Percentiles rank a stretch among this genome's conserved stretches.
These are phyloP conservation scores for Penicillium canescens DNA, from an alignment of 495 filamentous ascomycete species.

Conservation along the genomic window DNA sequence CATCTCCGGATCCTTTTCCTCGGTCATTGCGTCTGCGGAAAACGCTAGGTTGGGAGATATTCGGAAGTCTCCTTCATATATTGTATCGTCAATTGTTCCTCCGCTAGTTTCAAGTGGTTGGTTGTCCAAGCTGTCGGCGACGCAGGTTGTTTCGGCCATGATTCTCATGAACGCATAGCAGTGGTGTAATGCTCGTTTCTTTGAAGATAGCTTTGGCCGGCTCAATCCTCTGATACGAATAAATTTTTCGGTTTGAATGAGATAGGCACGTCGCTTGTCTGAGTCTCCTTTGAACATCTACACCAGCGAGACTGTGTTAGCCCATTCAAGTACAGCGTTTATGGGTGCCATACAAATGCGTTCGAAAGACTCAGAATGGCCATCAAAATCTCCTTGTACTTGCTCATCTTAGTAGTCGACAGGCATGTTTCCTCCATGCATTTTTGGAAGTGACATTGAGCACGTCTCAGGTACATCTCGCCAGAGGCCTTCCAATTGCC, in stretches of 20 bases:
- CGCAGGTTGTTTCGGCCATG: slow-evolving; percentile 25
- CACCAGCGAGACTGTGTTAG: background rate
- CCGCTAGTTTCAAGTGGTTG: background rate
- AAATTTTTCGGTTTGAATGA: slow-evolving; percentile 19
- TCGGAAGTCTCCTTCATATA: slow-evolving; percentile 12
- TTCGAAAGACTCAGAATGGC: slow-evolving; percentile 20
- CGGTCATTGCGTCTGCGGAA: slow-evolving; percentile 16
- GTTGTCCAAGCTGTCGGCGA: slow-evolving; percentile 1
- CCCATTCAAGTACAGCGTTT: background rate
- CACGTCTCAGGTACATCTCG: slow-evolving; percentile 6
- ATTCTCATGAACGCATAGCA: slow-evolving; percentile 30
- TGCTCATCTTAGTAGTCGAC: slow-evolving; percentile 7
- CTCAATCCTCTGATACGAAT: slow-evolving; percentile 18
- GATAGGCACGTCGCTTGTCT: slow-evolving; percentile 9
- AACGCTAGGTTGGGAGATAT: slow-evolving; percentile 11
- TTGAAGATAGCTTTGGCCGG: slow-evolving; percentile 12
- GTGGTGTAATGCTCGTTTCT: slow-evolving; percentile 21
- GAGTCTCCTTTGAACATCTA: slow-evolving; percentile 24
- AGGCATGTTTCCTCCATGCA: slow-evolving; percentile 12
- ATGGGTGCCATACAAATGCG: slow-evolving; percentile 17
- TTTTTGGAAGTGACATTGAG: slow-evolving; percentile 10
- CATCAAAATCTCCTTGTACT: slow-evolving; percentile 27
- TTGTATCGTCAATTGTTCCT: background rate
- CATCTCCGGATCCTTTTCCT: slow-evolving; percentile 20
- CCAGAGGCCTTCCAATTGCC: slow-evolving; percentile 7